These are phyloP conservation scores for Sarocladium oryzae DNA, from an alignment of 2,329 filamentous ascomycete species.

Conservation along the genomic window DNA sequence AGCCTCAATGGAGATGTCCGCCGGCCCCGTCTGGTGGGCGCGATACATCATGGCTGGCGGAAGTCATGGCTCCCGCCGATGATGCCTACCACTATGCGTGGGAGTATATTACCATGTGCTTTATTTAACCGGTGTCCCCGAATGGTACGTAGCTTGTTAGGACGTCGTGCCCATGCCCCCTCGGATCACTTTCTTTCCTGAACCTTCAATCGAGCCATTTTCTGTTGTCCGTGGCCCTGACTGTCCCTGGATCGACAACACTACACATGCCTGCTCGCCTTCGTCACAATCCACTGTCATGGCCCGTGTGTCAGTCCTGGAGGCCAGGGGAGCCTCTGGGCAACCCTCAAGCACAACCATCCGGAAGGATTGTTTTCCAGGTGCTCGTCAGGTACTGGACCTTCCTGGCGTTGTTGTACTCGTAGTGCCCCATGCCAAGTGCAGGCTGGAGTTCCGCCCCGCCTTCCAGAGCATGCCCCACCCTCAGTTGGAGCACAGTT, in stretches of 20 bases:
- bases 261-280: neutral
- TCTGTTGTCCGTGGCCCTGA: no score
- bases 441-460: neutral
- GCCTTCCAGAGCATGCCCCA: neutral
- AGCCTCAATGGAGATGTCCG: neutral
- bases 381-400: no score
- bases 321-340: neutral
- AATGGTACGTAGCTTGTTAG: no score
- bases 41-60: neutral
- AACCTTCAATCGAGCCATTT: neutral
- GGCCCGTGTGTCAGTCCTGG: neutral
- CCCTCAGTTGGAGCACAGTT: neutral
- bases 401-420: no score
- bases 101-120: neutral
- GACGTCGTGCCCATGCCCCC: no score
- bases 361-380: neutral
- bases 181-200: neutral
- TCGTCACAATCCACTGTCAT: neutral
- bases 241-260: slow-evolving; percentile 1
- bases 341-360: neutral
- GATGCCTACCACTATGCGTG: neutral
- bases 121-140: neutral
- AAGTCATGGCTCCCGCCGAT: neutral
- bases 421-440: neutral
- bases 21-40: neutral